Evolutionary conservation across 352 stramenopile species (phyloP), one percentile per base, ranked within the genome.

Genomic region (Halophytophthora batemanensis): DNA sequence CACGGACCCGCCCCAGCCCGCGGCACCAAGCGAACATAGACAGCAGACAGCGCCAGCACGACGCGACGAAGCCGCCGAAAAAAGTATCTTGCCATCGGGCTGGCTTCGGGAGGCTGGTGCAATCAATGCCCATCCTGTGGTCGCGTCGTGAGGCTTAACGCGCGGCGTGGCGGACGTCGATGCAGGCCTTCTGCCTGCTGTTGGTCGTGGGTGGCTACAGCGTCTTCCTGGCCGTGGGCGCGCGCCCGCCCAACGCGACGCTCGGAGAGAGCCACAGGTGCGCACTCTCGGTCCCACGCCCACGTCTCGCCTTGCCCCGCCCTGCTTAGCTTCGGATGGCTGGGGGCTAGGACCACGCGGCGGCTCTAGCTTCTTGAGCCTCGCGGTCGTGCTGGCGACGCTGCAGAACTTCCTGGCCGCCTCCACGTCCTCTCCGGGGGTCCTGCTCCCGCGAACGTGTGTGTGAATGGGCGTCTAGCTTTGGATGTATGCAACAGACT

Each of bases 181-280:
- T 18, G 0, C 48, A 87, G 73, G 61, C 73, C 29, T 77, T 86
- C 45, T 87, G 86, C 58, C 31, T 90, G 55, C 25, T 81, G 53
- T 56, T 88, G 29, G 68, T 87, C 6, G 59, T 73, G 11, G 70
- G 77, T 11, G 72, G 77, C 51, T 87, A 84, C 48, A 72, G 64
- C 18, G 62, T 64, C 7, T 87, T 90, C 63, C 64, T 87, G 19
- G 49, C 70, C 29, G 53, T 35, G 1, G 77, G 67, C 11, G 46
- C 70, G 37, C 64, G 69, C 23, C 50, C 85, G 2, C 69, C 72
- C 18, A 82, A 57, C 39, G 68, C 63, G 12, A 69, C 55, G 44
- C 59, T 87, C 15, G 38, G 64, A 14, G 38, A 61, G 13, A 46
- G 59, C 38, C 74, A 87, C 61, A 69, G 74, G 71, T 64, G 43